Conservation (phyloP, 148 eudicot species). For the Vaccinium darrowii region DNA sequence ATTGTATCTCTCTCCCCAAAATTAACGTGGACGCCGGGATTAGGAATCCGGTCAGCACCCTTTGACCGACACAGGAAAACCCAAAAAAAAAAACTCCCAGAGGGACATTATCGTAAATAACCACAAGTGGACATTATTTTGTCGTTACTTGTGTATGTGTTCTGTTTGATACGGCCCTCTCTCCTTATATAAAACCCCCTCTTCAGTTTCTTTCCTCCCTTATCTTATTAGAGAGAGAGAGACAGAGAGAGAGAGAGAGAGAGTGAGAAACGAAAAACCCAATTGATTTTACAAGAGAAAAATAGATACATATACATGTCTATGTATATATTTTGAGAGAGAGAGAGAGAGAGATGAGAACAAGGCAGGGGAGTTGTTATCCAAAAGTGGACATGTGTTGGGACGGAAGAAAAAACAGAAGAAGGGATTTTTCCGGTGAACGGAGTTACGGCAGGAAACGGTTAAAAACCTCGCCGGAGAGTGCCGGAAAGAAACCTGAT, state of each 20-base stretch:
- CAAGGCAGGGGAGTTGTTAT: slow-evolving; percentile 51
- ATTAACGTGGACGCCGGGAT: background rate
- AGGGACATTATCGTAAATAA: slow-evolving; percentile 9
- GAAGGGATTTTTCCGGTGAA: slow-evolving; percentile 16
- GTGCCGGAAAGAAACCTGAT: slow-evolving; percentile 22
- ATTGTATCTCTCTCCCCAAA: background rate
- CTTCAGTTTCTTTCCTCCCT: background rate
- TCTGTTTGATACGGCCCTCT: background rate
- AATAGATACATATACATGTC: background rate
- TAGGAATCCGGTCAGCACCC: slow-evolving; percentile 39
- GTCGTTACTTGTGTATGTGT: slow-evolving; percentile 16
- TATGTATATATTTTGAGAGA: background rate
- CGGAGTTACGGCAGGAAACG: slow-evolving; percentile 30
- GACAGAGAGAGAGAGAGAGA: background rate
- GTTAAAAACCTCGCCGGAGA: slow-evolving; percentile 20
- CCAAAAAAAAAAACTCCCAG: background rate
- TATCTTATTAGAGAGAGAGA: background rate
- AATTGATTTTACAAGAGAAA: too few species aligned
- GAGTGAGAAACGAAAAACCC: too few species aligned
- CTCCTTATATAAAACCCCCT: slow-evolving; percentile 16
- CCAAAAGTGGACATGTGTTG: slow-evolving; percentile 15
- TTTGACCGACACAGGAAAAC: slow-evolving; percentile 32
- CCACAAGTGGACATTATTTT: too few species aligned
- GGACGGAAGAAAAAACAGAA: slow-evolving; percentile 12
- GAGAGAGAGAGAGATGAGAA: slow-evolving; percentile 34